Evolutionary conservation across 176 grass and related monocot species (phyloP).

Genomic region (Pharus latifolius): DNA sequence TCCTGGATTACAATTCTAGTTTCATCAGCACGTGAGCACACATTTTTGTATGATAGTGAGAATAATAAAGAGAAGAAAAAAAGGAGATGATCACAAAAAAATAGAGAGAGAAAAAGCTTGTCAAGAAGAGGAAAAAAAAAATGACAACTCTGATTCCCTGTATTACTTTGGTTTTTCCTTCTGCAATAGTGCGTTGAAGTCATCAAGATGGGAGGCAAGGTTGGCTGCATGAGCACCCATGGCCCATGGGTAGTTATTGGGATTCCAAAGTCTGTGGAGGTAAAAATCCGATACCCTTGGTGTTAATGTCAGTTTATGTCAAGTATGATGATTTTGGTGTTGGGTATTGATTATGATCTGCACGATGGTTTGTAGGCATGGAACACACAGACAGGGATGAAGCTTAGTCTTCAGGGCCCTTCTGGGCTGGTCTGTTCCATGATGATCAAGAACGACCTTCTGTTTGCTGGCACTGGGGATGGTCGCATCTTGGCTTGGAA

Average conservation of each 20-base stretch:
- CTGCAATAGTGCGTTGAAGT: slow-evolving; percentile 30
- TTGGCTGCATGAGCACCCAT: slow-evolving; percentile 37
- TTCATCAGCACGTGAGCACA: neutral
- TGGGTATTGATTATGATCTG: neutral
- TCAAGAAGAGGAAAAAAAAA: neutral
- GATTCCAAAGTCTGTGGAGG: slow-evolving; percentile 27
- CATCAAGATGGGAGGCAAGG: slow-evolving; percentile 38
- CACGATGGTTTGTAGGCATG: slow-evolving; percentile 13
- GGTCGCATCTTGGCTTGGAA: slow-evolving; percentile 31
- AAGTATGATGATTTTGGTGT: neutral
- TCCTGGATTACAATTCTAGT: neutral
- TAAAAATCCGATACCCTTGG: neutral
- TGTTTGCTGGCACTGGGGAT: slow-evolving; percentile 36
- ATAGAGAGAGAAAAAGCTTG: neutral
- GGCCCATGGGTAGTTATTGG: slow-evolving; percentile 28
- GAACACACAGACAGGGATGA: slow-evolving; percentile 31
- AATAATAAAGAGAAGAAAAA: neutral
- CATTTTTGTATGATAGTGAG: slow-evolving; percentile 5
- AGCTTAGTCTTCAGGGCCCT: slow-evolving; percentile 23
- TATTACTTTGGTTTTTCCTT: slow-evolving; percentile 13
- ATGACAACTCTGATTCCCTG: slow-evolving; percentile 6
- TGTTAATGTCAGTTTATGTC: neutral
- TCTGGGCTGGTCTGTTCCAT: slow-evolving; percentile 42
- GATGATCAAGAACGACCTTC: slow-evolving; percentile 17
- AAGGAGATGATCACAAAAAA: neutral